A percentile compares a stretch with the other conserved stretches of the same genome.
Conservation (phyloP, 164 flowering plant species). For the Vitis amurensis region DNA sequence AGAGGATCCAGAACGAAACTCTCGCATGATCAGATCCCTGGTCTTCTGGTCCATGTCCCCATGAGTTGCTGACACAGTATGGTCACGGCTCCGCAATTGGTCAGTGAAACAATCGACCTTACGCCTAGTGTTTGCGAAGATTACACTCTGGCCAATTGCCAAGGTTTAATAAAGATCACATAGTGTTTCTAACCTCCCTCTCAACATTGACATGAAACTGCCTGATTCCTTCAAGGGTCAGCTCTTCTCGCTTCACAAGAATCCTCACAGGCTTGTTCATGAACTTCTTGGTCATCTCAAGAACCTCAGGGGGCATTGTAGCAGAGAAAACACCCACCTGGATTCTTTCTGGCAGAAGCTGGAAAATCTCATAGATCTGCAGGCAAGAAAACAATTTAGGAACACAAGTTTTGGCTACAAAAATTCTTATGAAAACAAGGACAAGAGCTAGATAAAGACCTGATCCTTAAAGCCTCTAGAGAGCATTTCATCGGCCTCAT, state of each 20-base stretch:
- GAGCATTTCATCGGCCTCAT: conserved; percentile 64
- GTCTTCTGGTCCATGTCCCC: conserved; percentile 58
- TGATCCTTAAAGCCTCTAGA: conserved; percentile 57
- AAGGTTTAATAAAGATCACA: conserved; percentile 53
- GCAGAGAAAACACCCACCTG: conserved; percentile 61
- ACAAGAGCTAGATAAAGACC: conserved; percentile 16
- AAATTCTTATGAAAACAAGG: not conserved
- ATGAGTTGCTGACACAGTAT: conserved; percentile 52
- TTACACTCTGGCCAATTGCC: conserved; percentile 53
- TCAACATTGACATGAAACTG: conserved; percentile 51
- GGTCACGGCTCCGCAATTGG: conserved; percentile 46
- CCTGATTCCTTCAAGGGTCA: conserved; percentile 55
- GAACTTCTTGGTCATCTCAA: conserved; percentile 54
- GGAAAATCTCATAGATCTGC: conserved; percentile 52
- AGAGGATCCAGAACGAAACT: conserved; percentile 49
- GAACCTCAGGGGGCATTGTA: conserved; percentile 54
- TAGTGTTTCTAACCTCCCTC: conserved; percentile 59
- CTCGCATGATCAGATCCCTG: conserved; percentile 52
- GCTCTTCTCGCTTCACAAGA: conserved; percentile 55
- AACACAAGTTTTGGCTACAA: too few relatives aligned
- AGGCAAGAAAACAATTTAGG: too few relatives aligned
- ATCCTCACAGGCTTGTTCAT: conserved; percentile 59
- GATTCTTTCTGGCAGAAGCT: conserved; percentile 39
- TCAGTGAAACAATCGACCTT: conserved; percentile 62
- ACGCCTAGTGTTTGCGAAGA: conserved; percentile 54